Conservation (phyloP, 306 rosid genomes). For the Quercus robur region DNA sequence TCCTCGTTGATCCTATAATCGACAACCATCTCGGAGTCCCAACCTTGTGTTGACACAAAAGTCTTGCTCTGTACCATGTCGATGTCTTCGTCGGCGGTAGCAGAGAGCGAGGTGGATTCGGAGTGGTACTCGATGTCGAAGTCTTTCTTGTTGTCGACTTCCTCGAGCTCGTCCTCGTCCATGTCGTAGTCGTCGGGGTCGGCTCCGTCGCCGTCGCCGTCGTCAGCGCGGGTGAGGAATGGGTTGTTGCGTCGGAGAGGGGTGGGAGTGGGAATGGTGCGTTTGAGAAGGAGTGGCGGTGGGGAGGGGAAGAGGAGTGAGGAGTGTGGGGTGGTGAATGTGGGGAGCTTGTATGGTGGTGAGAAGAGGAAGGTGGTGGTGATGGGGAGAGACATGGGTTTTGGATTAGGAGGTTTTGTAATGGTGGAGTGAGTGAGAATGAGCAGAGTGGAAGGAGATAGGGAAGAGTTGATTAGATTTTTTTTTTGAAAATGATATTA, state of each 20-base stretch:
- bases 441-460: neutral
- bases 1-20: conserved; percentile 84
- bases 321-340: conserved; percentile 14
- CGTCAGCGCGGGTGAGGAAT: conserved; percentile 61
- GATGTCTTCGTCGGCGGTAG: conserved; percentile 45
- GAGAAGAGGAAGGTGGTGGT: conserved; percentile 34
- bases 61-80: conserved; percentile 56
- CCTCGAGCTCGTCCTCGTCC: conserved; percentile 83
- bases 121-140: conserved; percentile 91
- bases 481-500: neutral
- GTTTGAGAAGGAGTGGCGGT: conserved; percentile 20
- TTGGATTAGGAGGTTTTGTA: conserved; percentile 8
- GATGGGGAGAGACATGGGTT: conserved; percentile 28
- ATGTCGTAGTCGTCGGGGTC: conserved; percentile 79
- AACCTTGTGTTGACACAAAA: conserved; percentile 71
- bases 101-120: conserved; percentile 11
- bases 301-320: conserved; percentile 19
- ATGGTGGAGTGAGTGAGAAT: neutral
- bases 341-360: conserved; percentile 16
- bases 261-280: conserved; percentile 10
- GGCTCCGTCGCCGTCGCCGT: conserved; percentile 55
- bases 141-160: conserved; percentile 86
- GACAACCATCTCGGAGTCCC: conserved; percentile 81
- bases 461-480: neutral
- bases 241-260: conserved; percentile 29